Base-by-base conservation (phyloP, 345 rosid species). In the Linum tenue region DNA sequence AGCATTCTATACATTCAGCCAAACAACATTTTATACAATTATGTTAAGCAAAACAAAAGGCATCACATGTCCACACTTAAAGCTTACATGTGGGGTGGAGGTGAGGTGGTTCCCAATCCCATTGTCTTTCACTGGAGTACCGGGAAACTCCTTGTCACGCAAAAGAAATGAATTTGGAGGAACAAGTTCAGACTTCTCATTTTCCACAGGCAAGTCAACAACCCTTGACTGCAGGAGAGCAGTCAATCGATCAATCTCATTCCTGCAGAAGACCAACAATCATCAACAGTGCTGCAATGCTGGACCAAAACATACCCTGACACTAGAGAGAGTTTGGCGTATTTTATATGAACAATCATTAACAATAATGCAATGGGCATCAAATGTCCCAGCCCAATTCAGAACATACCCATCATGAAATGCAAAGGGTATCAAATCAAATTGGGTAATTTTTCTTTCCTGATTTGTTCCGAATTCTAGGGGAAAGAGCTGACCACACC, bases 241-340 rank as follows among this genome's bases (percentile, higher is more conserved):
- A 17, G 92, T 89, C 79, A 95, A 67, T 31, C 72, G 91, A 79
- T 89, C 90, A 74, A 89, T 82, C 81, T 95, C 99, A 38, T 91
- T 79, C 71, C 99, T 95, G 91, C 15, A 42, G 61, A 66, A 38
- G 70, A 67, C 56, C 59, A 43, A 39, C 43, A 51, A 55, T 61
- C 58, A 67, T 2, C 14, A 48, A 48, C 15, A 48, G 0, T 48
- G 31, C 14, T 48, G 53, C 14, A 10, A 48, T 48, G 53, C 53
- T 48, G 53, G 14, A 48, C 2, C 14, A 48, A 9, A 48, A 48
- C 14, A 48, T 12, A 48, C 53, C 14, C 14, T 12, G 53, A 48
- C 11, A 12, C 12, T 48, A 9, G 53, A 48, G 14, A 48, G 12
- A 48, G 53, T 12, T 6, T 48, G 14, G 14, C 14, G 14, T 48